Conservation (phyloP, 768 basidiomycete genomes). For the Pisolithus tinctorius region DNA sequence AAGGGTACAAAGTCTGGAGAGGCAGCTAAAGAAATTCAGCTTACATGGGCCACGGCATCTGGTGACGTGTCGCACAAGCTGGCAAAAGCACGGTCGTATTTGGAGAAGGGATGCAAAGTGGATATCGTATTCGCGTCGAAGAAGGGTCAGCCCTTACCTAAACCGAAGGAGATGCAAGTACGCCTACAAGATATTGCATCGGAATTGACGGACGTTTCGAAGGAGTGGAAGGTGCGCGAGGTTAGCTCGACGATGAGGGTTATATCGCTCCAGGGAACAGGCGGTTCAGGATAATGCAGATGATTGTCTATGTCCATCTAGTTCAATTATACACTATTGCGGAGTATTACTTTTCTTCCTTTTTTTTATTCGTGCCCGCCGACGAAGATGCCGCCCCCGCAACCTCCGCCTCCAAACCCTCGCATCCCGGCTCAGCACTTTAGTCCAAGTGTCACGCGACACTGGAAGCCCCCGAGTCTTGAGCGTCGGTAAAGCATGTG, state of each 20-base stretch:
- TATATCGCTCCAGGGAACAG: constrained; percentile 35
- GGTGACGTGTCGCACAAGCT: constrained; percentile 66
- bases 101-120: constrained; percentile 56
- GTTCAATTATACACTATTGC: constrained; percentile 18
- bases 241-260: constrained; percentile 31
- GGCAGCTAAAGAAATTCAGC: constrained; percentile 59
- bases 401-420: constrained; percentile 9
- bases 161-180: constrained; percentile 32
- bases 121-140: constrained; percentile 51
- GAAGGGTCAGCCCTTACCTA: constrained; percentile 33
- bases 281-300: constrained; percentile 18
- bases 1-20: constrained; percentile 23
- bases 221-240: constrained; percentile 46
- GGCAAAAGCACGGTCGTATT: constrained; percentile 45
- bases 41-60: constrained; percentile 58
- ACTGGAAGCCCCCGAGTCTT: constrained; percentile 33
- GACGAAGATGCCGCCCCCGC: not conserved
- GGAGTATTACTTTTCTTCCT: constrained; percentile 20
- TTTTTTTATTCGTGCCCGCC: not conserved
- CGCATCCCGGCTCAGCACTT: constrained; percentile 14
- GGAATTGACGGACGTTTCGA: constrained; percentile 40
- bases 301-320: constrained; percentile 11
- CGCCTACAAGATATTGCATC: constrained; percentile 39
- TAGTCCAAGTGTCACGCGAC: constrained; percentile 19
- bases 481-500: constrained; percentile 18